Conservation (phyloP, 768 basidiomycete species). For the Cystofilobasidium bisporidii region DNA sequence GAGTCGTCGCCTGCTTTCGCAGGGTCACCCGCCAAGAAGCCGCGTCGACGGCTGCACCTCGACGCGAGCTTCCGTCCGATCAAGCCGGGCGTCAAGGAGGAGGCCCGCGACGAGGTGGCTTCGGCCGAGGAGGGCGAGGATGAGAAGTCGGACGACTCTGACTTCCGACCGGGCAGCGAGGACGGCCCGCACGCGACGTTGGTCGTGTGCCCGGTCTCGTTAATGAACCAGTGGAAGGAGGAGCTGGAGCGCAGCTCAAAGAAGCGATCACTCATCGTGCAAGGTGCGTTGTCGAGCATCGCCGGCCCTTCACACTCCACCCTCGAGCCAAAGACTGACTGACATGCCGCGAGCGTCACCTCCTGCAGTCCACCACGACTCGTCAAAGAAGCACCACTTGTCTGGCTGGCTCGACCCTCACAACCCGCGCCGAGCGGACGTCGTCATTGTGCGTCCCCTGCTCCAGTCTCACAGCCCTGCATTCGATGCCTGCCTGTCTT, state of each 20-base stretch:
- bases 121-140: conserved; percentile 5
- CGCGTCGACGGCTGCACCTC: conserved; percentile 44
- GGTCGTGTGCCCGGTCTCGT: conserved; percentile 82
- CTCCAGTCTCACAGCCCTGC: too few relatives aligned
- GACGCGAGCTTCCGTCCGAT: conserved; percentile 55
- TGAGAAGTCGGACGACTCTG: background rate
- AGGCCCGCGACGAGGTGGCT: background rate
- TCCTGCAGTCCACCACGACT: conserved; percentile 20
- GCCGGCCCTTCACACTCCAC: too few relatives aligned
- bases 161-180: background rate
- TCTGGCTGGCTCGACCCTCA: conserved; percentile 18
- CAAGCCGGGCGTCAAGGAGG: conserved; percentile 18
- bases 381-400: background rate
- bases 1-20: background rate
- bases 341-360: too few relatives aligned
- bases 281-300: conserved; percentile 40
- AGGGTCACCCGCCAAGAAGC: conserved; percentile 47
- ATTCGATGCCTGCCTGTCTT: too few relatives aligned
- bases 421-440: conserved; percentile 21
- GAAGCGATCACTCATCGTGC: conserved; percentile 54
- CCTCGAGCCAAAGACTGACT: too few relatives aligned
- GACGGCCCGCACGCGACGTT: conserved; percentile 53
- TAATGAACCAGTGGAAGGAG: conserved; percentile 85
- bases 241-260: conserved; percentile 79
- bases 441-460: conserved; percentile 12